These are phyloP conservation scores for Dictyostelium citrinum DNA, from an alignment of 78 protist genomes.

Conservation along the genomic window DNA sequence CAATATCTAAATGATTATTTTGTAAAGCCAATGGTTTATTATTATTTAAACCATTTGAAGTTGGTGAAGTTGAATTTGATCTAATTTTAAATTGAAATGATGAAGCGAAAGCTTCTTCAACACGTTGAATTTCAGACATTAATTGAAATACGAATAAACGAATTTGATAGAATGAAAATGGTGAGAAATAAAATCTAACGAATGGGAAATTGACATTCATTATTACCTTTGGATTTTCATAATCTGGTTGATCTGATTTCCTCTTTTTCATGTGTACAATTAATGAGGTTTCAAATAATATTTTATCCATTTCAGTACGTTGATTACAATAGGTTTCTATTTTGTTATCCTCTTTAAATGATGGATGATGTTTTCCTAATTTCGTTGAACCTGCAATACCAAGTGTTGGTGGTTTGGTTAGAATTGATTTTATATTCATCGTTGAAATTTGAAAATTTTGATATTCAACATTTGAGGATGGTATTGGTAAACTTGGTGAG, in stretches of 20 bases:
- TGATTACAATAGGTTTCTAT: neutral
- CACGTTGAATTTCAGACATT: constrained; percentile 26
- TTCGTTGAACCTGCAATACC: neutral
- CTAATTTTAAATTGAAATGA: constrained; percentile 52
- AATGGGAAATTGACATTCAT: constrained; percentile 5
- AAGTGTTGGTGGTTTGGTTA: constrained; percentile 32
- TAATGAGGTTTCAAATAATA: constrained; percentile 42
- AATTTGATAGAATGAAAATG: constrained; percentile 50
- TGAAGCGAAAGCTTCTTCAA: constrained; percentile 29
- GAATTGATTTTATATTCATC: constrained; percentile 4
- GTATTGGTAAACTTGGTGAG: neutral
- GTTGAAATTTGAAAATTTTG: constrained; percentile 14
- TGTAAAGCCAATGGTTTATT: neutral
- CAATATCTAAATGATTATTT: neutral
- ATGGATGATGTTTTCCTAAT: neutral
- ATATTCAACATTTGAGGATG: neutral
- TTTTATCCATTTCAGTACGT: neutral
- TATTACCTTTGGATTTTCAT: neutral
- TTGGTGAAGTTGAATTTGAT: neutral
- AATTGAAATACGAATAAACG: constrained; percentile 27
- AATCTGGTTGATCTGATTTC: neutral
- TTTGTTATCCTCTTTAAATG: neutral
- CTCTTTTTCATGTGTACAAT: neutral
- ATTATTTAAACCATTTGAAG: too few relatives aligned
- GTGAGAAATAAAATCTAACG: constrained; percentile 43